Percentiles rank a stretch among this genome's conserved stretches.
Evolutionary conservation across 305 asterid genomes (phyloP).

Genomic region (Fraxinus angustifolia): DNA sequence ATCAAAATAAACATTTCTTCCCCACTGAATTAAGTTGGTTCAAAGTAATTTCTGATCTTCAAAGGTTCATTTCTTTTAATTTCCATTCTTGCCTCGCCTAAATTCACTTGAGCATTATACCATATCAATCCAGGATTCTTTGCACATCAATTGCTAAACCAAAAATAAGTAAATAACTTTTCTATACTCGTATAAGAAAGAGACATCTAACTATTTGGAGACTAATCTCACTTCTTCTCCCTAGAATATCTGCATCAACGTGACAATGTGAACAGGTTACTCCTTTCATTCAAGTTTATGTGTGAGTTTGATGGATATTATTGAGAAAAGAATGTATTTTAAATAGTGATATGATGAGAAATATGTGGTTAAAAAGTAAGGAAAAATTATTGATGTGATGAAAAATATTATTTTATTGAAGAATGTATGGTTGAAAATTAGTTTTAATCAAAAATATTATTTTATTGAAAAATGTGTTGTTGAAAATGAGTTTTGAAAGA

Average conservation of each 20-base stretch:
- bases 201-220: neutral
- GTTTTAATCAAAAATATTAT: too few relatives aligned
- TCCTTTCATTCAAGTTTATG: neutral
- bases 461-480: too few relatives aligned
- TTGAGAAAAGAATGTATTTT: too few relatives aligned
- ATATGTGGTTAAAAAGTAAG: too few relatives aligned
- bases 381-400: too few relatives aligned
- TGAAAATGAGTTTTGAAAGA: too few relatives aligned
- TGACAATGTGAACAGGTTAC: neutral
- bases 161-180: neutral
- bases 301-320: too few relatives aligned
- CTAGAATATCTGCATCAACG: neutral
- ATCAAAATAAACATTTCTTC: neutral
- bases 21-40: neutral
- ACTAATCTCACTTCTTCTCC: neutral
- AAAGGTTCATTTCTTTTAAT: neutral
- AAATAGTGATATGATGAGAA: too few relatives aligned
- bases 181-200: neutral
- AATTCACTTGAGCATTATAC: neutral
- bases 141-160: neutral
- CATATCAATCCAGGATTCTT: neutral
- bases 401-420: too few relatives aligned
- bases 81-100: neutral
- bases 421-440: too few relatives aligned
- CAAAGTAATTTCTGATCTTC: neutral